Evolutionary conservation across 108 stramenopile species (phyloP).

Genomic region (Aureococcus anophagefferens): DNA sequence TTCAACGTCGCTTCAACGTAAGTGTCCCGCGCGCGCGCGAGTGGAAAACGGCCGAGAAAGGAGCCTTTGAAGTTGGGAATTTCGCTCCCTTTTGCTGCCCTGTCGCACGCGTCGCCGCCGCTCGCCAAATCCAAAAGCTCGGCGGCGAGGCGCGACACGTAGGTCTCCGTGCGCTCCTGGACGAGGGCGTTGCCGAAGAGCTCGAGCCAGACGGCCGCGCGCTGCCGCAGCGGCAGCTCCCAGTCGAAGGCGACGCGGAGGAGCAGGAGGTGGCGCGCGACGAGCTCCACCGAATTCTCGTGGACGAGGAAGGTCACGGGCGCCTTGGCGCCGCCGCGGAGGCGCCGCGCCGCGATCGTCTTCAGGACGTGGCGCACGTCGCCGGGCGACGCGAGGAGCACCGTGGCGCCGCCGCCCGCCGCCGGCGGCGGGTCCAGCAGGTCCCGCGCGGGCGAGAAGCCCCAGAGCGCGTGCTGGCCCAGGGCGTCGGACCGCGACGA

Average conservation of each 20-base stretch:
- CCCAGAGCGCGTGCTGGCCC: slow-evolving; percentile 21
- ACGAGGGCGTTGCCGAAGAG: slow-evolving; percentile 50
- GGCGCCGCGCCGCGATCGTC: slow-evolving; percentile 24
- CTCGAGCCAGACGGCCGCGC: slow-evolving; percentile 47
- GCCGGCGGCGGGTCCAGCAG: not conserved
- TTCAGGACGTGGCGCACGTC: slow-evolving; percentile 39
- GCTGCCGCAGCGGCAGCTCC: slow-evolving; percentile 49
- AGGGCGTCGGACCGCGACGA: slow-evolving; percentile 6
- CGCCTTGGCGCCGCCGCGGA: not conserved
- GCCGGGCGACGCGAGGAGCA: slow-evolving; percentile 19
- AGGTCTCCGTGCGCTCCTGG: slow-evolving; percentile 41
- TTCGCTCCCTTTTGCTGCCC: too few relatives aligned
- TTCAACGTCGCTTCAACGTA: too few relatives aligned
- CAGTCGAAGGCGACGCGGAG: slow-evolving; percentile 40
- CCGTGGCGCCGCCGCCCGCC: not conserved
- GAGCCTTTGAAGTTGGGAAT: too few relatives aligned
- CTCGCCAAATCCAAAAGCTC: slow-evolving; percentile 23
- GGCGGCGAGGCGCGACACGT: slow-evolving; percentile 27
- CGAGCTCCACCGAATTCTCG: slow-evolving; percentile 34
- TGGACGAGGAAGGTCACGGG: slow-evolving; percentile 35
- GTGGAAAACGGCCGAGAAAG: too few relatives aligned
- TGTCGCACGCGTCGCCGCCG: slow-evolving; percentile 5
- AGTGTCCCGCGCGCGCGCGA: too few relatives aligned
- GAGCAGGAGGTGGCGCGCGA: slow-evolving; percentile 51
- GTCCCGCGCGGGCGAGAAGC: slow-evolving; percentile 19